phyloP scores from a whole-genome alignment of 805 yeast species.

The Komagataella mondaviorum region DNA sequence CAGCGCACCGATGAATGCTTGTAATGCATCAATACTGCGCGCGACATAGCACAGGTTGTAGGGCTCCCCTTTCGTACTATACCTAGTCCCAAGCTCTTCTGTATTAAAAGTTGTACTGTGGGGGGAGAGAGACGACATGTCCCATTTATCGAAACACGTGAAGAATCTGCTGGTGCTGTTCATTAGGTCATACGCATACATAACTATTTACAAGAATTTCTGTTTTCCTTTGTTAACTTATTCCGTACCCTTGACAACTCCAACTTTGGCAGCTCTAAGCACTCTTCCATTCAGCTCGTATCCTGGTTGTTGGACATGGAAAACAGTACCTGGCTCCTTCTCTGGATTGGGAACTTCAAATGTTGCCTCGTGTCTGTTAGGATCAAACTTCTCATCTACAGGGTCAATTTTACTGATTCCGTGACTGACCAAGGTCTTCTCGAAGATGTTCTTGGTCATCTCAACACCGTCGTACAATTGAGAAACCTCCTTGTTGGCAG shows the following conservation, averaged over 20 bases:
- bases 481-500: slow-evolving; percentile 47
- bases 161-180: background rate
- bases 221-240: slow-evolving; percentile 6
- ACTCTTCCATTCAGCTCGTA: slow-evolving; percentile 79
- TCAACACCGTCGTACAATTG: slow-evolving; percentile 78
- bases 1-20: background rate
- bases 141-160: too few species aligned
- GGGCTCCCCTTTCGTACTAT: background rate
- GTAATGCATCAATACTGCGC: background rate
- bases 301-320: slow-evolving; percentile 87
- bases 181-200: background rate
- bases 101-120: too few species aligned
- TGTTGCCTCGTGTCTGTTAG: slow-evolving; percentile 86
- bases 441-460: slow-evolving; percentile 81
- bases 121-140: too few species aligned
- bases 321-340: slow-evolving; percentile 84
- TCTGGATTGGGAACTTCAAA: slow-evolving; percentile 80
- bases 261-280: slow-evolving; percentile 91
- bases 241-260: slow-evolving; percentile 58
- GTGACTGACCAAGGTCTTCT: slow-evolving; percentile 67
- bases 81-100: too few species aligned
- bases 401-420: slow-evolving; percentile 79
- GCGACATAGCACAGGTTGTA: background rate
- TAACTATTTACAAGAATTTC: background rate
- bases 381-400: slow-evolving; percentile 74